Evolutionary conservation across 1,139 yeast species (phyloP).

Genomic region (Sugiyamaella xylanicola): DNA sequence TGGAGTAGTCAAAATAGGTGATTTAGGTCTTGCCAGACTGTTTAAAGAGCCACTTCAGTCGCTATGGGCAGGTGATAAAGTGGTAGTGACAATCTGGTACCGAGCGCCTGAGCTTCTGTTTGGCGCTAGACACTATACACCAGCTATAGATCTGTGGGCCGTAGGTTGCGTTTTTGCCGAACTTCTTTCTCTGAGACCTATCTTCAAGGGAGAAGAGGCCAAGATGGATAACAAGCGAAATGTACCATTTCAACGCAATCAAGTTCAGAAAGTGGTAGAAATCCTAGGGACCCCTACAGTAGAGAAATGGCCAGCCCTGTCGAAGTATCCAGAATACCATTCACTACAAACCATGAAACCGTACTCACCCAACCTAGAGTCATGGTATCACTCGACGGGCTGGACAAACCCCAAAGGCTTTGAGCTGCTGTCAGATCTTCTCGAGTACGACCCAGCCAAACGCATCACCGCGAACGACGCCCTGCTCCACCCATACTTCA

Average conservation of each 20-base stretch:
- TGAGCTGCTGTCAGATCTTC: slow-evolving; percentile 60
- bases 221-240: slow-evolving; percentile 90
- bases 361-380: slow-evolving; percentile 67
- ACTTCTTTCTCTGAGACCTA: slow-evolving; percentile 80
- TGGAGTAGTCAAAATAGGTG: slow-evolving; percentile 94
- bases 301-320: slow-evolving; percentile 74
- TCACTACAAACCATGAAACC: slow-evolving; percentile 65
- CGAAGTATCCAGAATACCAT: slow-evolving; percentile 80
- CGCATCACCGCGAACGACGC: slow-evolving; percentile 78
- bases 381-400: slow-evolving; percentile 85
- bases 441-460: slow-evolving; percentile 82
- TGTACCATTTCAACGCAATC: slow-evolving; percentile 93
- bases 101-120: slow-evolving; percentile 90
- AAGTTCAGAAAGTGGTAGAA: slow-evolving; percentile 85
- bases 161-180: slow-evolving; percentile 97
- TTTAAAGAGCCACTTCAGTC: slow-evolving; percentile 89
- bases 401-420: slow-evolving; percentile 71
- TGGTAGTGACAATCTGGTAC: slow-evolving; percentile 98
- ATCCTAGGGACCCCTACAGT: slow-evolving; percentile 83
- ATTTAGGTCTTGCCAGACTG: slow-evolving; percentile 88
- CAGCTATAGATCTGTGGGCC: slow-evolving; percentile 96
- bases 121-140: slow-evolving; percentile 93
- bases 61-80: slow-evolving; percentile 91
- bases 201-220: slow-evolving; percentile 97
- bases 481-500: slow-evolving; percentile 72